Percentiles rank a stretch among this genome's conserved stretches.
phyloP scores from a whole-genome alignment of 768 basidiomycete species.

The Boletus tomentosulus region DNA sequence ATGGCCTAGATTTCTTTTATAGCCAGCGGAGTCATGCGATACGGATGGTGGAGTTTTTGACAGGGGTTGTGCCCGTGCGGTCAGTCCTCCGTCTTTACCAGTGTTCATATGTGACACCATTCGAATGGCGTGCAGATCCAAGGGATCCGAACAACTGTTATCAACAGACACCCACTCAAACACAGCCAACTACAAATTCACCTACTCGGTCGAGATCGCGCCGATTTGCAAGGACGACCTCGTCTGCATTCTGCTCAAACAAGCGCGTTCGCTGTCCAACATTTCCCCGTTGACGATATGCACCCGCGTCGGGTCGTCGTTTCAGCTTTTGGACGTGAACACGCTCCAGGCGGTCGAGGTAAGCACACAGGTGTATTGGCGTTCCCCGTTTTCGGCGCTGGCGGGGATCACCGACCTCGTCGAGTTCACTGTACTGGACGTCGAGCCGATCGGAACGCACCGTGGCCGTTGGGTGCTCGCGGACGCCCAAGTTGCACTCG shows the following conservation, averaged over 20 bases:
- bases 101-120: background rate
- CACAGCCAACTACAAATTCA: conserved; percentile 95
- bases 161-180: conserved; percentile 89
- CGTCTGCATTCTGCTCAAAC: conserved; percentile 80
- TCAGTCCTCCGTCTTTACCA: conserved; percentile 35
- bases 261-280: conserved; percentile 79
- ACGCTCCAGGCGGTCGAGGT: conserved; percentile 85
- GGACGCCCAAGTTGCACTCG: conserved; percentile 86
- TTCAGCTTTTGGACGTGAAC: conserved; percentile 86
- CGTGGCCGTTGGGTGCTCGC: conserved; percentile 79
- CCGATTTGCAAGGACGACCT: conserved; percentile 98
- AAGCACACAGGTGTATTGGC: conserved; percentile 79
- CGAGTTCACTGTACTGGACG: conserved; percentile 92
- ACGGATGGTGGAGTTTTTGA: conserved; percentile 95
- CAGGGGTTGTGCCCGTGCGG: conserved; percentile 84
- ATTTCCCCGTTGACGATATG: conserved; percentile 87
- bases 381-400: conserved; percentile 82
- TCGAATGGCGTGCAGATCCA: conserved; percentile 51
- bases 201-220: conserved; percentile 95
- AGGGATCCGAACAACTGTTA: conserved; percentile 90
- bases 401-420: conserved; percentile 81
- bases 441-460: conserved; percentile 73
- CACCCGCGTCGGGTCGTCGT: conserved; percentile 84
- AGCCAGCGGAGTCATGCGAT: conserved; percentile 84
- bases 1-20: conserved; percentile 98